phyloP scores from a whole-genome alignment of 2,329 filamentous ascomycete genomes.

The Fusarium penzigii region DNA sequence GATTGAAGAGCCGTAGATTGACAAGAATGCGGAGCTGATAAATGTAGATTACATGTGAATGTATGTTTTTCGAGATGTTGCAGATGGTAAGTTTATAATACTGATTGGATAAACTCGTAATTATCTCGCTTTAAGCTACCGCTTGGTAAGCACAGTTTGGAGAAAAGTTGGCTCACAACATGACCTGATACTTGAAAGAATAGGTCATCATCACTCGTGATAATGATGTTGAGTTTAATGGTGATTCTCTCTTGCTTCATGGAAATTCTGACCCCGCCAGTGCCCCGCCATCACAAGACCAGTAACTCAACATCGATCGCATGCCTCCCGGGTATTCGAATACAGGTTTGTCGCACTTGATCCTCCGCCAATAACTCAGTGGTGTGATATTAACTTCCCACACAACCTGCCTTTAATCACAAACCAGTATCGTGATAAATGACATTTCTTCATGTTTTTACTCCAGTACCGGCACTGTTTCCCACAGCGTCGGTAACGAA shows the following conservation, averaged over 20 bases:
- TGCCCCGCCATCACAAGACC: constrained; percentile 26
- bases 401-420: not conserved
- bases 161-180: too few relatives aligned
- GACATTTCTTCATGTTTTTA: not conserved
- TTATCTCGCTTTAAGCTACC: too few relatives aligned
- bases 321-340: not conserved
- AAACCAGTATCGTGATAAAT: not conserved
- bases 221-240: too few relatives aligned
- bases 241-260: not conserved
- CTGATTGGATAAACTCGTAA: too few relatives aligned
- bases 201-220: too few relatives aligned
- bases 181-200: too few relatives aligned
- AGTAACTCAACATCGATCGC: constrained; percentile 8
- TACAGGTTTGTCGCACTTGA: constrained; percentile 6
- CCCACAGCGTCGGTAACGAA: too few relatives aligned
- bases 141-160: too few relatives aligned
- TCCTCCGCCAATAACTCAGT: constrained; percentile 9
- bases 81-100: too few relatives aligned
- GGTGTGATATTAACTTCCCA: constrained; percentile 10
- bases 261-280: constrained; percentile 22
- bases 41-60: too few relatives aligned
- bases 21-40: not conserved
- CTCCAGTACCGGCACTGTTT: too few relatives aligned
- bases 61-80: too few relatives aligned
- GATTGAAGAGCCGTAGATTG: not conserved